Base-by-base conservation (phyloP, 108 stramenopile genomes). In the Skeletonema tropicum region DNA sequence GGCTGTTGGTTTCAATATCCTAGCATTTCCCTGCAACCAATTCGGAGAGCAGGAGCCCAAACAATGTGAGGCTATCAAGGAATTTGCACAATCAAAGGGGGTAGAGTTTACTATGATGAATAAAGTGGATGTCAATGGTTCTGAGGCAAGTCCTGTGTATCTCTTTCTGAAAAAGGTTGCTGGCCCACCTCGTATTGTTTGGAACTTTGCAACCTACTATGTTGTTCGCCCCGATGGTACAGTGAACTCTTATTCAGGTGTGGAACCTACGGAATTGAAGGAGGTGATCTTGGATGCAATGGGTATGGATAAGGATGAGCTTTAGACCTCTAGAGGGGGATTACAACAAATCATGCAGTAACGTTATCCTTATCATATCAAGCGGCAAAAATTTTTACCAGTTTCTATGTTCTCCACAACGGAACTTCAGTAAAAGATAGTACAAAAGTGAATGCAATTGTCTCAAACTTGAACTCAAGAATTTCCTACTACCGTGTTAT, bases 21-120 rank as follows among this genome's bases (percentile, higher is more conserved):
- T 90, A 60, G 88, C 88, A 23, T 95, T 95, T 76, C 94, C 94
- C 2, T 95, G 94, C 81, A 92, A 95, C 70, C 94, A 95, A 65
- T 95, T 95, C 78, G 94, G 94, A 29, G 70, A 83, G 21, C 90
- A 93, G 75, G 92, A 95, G 80, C 92, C 94, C 10, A 89, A 85
- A 14, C 70, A 68, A 38, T 82, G 83, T 55, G 58, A 84, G 8
- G 74, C 74, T 17, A 92, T 93, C 70, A 74, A 82, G 55, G 29
- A 77, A 29, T 95, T 95, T 79, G 90, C 87, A 1, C 25, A 55
- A 45, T 58, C 57, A 15, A 88, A 88, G 71, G 94, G 94, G 11
- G 92, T 91, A 3, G 77, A 93, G 57, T 93, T 91, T 75, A 86
- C 76, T 21, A 92, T 95, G 89, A 95, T 95, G 94, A 87, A 89